Conservation (phyloP, 768 basidiomycete genomes). For the Naganishia friedmannii region DNA sequence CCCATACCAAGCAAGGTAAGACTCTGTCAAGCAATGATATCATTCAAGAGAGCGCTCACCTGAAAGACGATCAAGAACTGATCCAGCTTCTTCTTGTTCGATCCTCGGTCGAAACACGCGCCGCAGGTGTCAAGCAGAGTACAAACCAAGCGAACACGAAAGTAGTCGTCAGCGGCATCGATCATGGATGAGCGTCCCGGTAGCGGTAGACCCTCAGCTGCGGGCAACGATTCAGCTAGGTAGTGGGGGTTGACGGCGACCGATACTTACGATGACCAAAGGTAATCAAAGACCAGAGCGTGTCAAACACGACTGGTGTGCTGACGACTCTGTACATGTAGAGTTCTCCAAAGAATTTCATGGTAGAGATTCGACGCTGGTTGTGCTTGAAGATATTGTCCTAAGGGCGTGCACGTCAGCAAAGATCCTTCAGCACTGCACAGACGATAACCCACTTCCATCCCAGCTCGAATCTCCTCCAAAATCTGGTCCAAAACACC, state of each 20-base stretch:
- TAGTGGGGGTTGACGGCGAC: slow-evolving; percentile 31
- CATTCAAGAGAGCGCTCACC: slow-evolving; percentile 55
- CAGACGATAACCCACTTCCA: slow-evolving; percentile 59
- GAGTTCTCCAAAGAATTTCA: slow-evolving; percentile 93
- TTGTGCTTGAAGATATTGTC: slow-evolving; percentile 93
- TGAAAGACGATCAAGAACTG: slow-evolving; percentile 90
- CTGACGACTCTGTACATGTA: slow-evolving; percentile 92
- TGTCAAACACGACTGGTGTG: slow-evolving; percentile 86
- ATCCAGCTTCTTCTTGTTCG: slow-evolving; percentile 87
- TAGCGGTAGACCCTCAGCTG: slow-evolving; percentile 84
- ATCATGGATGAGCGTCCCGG: slow-evolving; percentile 71
- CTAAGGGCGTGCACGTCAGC: slow-evolving; percentile 34
- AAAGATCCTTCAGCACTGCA: too few relatives aligned
- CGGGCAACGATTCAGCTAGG: neutral
- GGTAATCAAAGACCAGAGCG: slow-evolving; percentile 86
- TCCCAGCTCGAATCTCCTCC: slow-evolving; percentile 82
- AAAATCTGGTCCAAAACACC: slow-evolving; percentile 89
- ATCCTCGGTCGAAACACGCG: slow-evolving; percentile 94
- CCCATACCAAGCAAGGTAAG: neutral
- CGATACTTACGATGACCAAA: slow-evolving; percentile 85
- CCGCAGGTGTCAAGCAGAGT: slow-evolving; percentile 91
- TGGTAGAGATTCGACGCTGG: slow-evolving; percentile 82
- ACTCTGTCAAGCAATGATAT: slow-evolving; percentile 47
- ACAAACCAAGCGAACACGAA: slow-evolving; percentile 86
- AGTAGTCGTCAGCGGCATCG: slow-evolving; percentile 94